phyloP scores from a whole-genome alignment of 495 filamentous ascomycete genomes.

The Neurospora sp. region DNA sequence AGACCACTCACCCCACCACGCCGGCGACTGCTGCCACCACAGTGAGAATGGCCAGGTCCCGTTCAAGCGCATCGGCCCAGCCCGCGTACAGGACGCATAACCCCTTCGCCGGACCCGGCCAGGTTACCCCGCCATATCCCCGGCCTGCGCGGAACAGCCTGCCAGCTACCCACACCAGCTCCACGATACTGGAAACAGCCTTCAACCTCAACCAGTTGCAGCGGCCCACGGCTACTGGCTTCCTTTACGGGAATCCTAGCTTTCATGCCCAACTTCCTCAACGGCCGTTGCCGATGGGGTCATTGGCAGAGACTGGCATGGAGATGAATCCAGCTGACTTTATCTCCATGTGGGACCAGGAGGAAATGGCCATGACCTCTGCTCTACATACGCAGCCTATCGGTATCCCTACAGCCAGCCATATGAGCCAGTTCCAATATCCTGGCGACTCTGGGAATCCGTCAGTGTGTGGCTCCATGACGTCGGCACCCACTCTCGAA shows the following conservation, averaged over 20 bases:
- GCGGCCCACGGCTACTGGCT: conserved; percentile 6
- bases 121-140: conserved; percentile 3
- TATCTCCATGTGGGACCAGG: conserved; percentile 8
- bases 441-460: conserved; percentile 8
- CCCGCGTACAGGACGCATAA: not conserved
- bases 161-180: not conserved
- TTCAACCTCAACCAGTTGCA: conserved; percentile 9
- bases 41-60: conserved; percentile 20
- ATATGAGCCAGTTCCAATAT: conserved; percentile 6
- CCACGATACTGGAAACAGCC: conserved; percentile 3
- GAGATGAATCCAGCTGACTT: conserved; percentile 18
- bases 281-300: not conserved
- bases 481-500: conserved; percentile 32
- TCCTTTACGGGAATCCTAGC: conserved; percentile 7
- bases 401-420: conserved; percentile 8
- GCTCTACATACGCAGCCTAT: conserved; percentile 9
- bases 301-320: conserved; percentile 1
- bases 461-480: conserved; percentile 36
- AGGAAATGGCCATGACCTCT: conserved; percentile 2
- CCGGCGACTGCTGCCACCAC: conserved; percentile 5
- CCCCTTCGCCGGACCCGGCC: conserved; percentile 3
- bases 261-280: not conserved
- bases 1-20: conserved; percentile 16
- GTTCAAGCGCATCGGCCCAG: conserved; percentile 11
- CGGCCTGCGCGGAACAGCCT: conserved; percentile 1